phyloP scores from a whole-genome alignment of 805 yeast species.

The Lachancea lanzarotensis region DNA sequence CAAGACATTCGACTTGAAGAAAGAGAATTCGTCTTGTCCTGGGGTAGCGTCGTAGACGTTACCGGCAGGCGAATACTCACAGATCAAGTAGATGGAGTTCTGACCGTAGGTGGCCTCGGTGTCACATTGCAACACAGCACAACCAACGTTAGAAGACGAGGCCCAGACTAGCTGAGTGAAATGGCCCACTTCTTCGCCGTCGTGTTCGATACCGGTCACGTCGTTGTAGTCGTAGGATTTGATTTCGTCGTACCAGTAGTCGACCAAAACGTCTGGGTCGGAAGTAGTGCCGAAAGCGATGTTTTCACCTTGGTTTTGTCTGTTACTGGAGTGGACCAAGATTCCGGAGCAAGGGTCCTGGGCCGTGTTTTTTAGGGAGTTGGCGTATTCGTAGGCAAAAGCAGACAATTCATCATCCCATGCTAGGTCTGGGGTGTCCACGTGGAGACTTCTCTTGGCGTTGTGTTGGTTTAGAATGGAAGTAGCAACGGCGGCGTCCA shows the following conservation, averaged over 20 bases:
- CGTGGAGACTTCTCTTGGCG: conserved; percentile 41
- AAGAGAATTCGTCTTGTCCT: conserved; percentile 32
- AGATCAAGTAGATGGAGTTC: conserved; percentile 52
- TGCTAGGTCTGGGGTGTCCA: conserved; percentile 36
- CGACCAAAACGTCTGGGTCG: conserved; percentile 44
- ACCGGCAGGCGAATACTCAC: conserved; percentile 59
- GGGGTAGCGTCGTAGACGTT: conserved; percentile 36
- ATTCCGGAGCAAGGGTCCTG: conserved; percentile 56
- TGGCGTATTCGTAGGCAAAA: conserved; percentile 48
- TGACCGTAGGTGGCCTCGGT: conserved; percentile 11
- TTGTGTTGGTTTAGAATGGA: conserved; percentile 45
- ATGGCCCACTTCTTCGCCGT: conserved; percentile 48
- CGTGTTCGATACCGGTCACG: conserved; percentile 42
- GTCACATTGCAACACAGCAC: conserved; percentile 39
- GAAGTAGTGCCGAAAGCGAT: conserved; percentile 56
- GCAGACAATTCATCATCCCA: conserved; percentile 44
- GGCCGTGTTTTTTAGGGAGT: conserved; percentile 31
- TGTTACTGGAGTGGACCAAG: conserved; percentile 49
- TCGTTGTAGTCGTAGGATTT: conserved; percentile 44
- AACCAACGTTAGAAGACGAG: conserved; percentile 53
- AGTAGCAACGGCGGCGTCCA: conserved; percentile 20
- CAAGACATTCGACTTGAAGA: conserved; percentile 41
- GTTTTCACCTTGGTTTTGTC: conserved; percentile 59
- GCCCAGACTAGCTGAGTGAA: conserved; percentile 77
- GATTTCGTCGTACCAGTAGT: conserved; percentile 72